These are phyloP conservation scores for Tetragonia tetragonoides DNA, from an alignment of 148 eudicot genomes.

Conservation along the genomic window DNA sequence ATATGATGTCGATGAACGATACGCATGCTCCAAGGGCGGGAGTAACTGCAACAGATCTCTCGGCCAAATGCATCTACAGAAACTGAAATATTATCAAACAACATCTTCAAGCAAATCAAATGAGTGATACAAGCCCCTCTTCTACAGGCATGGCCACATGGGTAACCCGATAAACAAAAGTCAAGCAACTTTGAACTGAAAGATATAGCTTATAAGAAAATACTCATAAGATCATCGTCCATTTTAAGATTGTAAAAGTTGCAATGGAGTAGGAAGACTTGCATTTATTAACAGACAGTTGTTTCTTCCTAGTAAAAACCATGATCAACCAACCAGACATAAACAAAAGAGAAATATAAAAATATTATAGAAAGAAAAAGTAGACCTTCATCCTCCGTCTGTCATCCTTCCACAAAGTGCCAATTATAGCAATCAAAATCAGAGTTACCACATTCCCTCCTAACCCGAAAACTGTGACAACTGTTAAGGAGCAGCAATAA, in stretches of 20 bases:
- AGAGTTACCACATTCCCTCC: constrained; percentile 51
- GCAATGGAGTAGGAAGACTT: background rate
- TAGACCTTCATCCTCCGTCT: constrained; percentile 39
- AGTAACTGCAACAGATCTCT: constrained; percentile 40
- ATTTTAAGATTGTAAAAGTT: background rate
- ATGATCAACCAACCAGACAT: background rate
- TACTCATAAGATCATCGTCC: no score
- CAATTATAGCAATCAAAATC: constrained; percentile 38
- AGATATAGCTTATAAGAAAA: no score
- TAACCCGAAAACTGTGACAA: constrained; percentile 50
- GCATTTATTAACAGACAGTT: background rate
- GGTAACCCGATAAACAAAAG: background rate
- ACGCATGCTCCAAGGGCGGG: constrained; percentile 49
- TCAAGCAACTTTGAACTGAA: background rate
- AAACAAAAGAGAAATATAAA: background rate
- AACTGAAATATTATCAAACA: background rate
- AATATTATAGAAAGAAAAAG: background rate
- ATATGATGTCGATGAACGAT: constrained; percentile 39
- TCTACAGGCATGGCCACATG: background rate
- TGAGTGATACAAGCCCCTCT: background rate
- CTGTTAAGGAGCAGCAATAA: constrained; percentile 32
- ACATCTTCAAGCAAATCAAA: background rate
- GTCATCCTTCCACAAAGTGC: constrained; percentile 26
- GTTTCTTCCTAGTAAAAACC: background rate
- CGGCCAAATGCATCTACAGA: constrained; percentile 33